Evolutionary conservation across 306 rosid species (phyloP).

Genomic region (Potentilla sterilis): DNA sequence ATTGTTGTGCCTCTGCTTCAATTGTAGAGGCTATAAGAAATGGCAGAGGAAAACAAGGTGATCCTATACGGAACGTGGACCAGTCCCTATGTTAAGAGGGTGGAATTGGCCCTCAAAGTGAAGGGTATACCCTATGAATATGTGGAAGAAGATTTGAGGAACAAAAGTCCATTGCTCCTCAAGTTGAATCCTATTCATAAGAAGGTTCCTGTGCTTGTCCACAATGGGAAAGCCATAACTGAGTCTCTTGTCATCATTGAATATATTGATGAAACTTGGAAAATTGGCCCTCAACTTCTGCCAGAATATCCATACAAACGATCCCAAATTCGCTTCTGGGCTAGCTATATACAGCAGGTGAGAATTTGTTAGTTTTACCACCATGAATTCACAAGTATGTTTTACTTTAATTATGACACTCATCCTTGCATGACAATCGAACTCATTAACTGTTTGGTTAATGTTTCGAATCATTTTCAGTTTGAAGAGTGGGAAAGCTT

Average conservation of each 20-base stretch:
- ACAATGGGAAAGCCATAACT: slow-evolving; percentile 23
- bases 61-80: slow-evolving; percentile 23
- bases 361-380: background rate
- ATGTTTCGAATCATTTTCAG: too few relatives aligned
- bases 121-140: slow-evolving; percentile 28
- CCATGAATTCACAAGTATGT: too few relatives aligned
- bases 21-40: background rate
- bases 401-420: too few relatives aligned
- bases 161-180: slow-evolving; percentile 25
- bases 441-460: too few relatives aligned
- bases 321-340: slow-evolving; percentile 29
- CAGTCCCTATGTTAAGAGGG: slow-evolving; percentile 19
- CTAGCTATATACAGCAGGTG: slow-evolving; percentile 1
- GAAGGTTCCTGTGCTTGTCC: slow-evolving; percentile 35
- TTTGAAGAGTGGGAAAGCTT: too few relatives aligned
- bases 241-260: slow-evolving; percentile 31
- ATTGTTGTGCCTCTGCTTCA: too few relatives aligned
- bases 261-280: slow-evolving; percentile 33
- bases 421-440: too few relatives aligned
- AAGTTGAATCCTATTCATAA: slow-evolving; percentile 20
- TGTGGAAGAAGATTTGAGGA: slow-evolving; percentile 31
- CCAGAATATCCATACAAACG: slow-evolving; percentile 17
- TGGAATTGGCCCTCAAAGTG: slow-evolving; percentile 22
- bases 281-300: slow-evolving; percentile 14
- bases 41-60: slow-evolving; percentile 22